Base-by-base conservation (phyloP, 2,329 filamentous ascomycete species). In the Rhytidhysteron rufulum region DNA sequence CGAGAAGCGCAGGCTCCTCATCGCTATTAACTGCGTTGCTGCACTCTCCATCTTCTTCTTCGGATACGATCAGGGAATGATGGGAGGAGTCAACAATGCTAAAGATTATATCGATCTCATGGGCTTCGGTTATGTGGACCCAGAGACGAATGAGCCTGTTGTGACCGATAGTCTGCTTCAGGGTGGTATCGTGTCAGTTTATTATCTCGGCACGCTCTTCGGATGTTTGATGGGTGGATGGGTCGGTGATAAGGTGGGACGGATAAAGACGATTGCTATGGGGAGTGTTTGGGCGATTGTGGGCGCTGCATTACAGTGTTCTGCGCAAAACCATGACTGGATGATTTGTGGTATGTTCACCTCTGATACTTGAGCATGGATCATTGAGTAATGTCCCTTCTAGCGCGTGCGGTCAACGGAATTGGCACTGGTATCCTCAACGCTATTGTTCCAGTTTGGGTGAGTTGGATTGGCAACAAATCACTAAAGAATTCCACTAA, bases 351-450 rank as follows among this genome's bases (percentile, higher is more conserved):
- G 74, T 78, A 63, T 56, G 75, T 27, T 13, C 57, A 4, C 1
- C 13, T 11, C 22, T n/a, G 8, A 11, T 5, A 19, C 4, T n/a
- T 15, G 3, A 5, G 5, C 18, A 13, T 10, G 13, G 29, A 5
- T 33, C 20, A 20, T 5, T 5, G 19, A 5, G 9, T 11, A n/a
- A 9, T 20, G 17, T 27, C 24, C 24, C 43, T 46, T 16, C 48
- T 45, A 71, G 75, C 78, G 10, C 77, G 80, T 21, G 66, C 77
- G 13, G 67, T 83, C 25, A 84, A 82, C 40, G 80, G 81, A 4
- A 77, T 82, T 33, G 83, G 83, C 3, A 86, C 82, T 2, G 84
- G 84, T 18, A 79, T 86, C 37, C 59, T 86, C 25, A 87, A 85
- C 53, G 78, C 81, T 6, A 85, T 86, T 46, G 77, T 83, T 0